Evolutionary conservation across 805 yeast genomes (phyloP).

Genomic region (Saccharomycopsis olivae): DNA sequence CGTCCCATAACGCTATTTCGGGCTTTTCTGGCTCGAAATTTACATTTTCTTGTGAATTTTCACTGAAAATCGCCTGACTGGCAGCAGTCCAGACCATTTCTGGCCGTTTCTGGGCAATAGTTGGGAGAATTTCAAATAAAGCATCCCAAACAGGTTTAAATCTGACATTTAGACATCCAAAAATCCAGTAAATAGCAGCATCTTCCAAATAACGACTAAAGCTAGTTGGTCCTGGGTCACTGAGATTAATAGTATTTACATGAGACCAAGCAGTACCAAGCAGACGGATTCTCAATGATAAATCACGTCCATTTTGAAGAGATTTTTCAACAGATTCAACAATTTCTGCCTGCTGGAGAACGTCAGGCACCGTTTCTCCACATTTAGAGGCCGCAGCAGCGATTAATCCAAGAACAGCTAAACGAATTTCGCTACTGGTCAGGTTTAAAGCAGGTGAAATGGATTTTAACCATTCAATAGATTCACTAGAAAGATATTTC

Average conservation of each 20-base stretch:
- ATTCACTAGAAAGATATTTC: too few species aligned
- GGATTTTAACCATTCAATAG: too few species aligned
- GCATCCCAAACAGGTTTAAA: slow-evolving; percentile 86
- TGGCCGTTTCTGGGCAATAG: slow-evolving; percentile 32
- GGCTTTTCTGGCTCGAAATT: neutral
- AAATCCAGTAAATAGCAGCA: slow-evolving; percentile 38
- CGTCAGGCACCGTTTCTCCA: too few species aligned
- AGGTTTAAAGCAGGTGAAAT: too few species aligned
- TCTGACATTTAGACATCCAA: slow-evolving; percentile 64
- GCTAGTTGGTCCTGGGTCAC: too few species aligned
- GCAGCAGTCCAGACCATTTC: slow-evolving; percentile 40
- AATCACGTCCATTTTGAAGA: slow-evolving; percentile 62
- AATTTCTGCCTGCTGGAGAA: too few species aligned
- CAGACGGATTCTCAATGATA: slow-evolving; percentile 56
- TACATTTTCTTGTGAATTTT: slow-evolving; percentile 18
- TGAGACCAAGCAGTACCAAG: slow-evolving; percentile 33
- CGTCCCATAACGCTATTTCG: neutral
- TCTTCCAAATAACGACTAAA: too few species aligned
- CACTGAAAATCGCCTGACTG: slow-evolving; percentile 30
- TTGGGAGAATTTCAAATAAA: slow-evolving; percentile 49
- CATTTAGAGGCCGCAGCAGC: too few species aligned
- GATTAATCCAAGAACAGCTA: too few species aligned
- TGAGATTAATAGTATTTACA: neutral
- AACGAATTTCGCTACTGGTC: too few species aligned
- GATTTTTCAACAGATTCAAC: slow-evolving; percentile 68